Conservation (phyloP, 106 monocot genomes). For the Iris macrosiphon region DNA sequence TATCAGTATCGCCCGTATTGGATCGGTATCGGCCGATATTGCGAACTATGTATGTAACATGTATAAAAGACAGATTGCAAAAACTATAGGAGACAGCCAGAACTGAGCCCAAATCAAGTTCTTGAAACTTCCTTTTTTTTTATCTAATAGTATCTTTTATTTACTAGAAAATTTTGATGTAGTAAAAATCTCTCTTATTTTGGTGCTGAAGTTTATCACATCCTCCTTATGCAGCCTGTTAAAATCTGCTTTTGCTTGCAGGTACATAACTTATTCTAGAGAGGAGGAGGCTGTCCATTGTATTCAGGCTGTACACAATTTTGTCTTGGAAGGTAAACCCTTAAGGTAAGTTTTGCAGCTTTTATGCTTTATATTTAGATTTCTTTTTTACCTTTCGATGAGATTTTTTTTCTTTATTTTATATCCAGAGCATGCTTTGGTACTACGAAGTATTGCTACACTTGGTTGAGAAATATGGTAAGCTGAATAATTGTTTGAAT, state of each 20-base stretch:
- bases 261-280: slow-evolving; percentile 86
- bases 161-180: too few species aligned
- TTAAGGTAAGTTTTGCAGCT: slow-evolving; percentile 56
- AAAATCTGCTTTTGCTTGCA: slow-evolving; percentile 3
- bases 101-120: too few species aligned
- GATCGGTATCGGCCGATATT: too few species aligned
- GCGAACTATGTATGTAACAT: too few species aligned
- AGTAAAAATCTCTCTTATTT: too few species aligned
- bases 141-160: too few species aligned
- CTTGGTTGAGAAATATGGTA: slow-evolving; percentile 76
- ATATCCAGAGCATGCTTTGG: slow-evolving; percentile 77
- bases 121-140: too few species aligned
- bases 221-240: background rate
- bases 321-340: slow-evolving; percentile 64
- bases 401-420: slow-evolving; percentile 7
- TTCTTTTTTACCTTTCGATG: slow-evolving; percentile 1
- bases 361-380: slow-evolving; percentile 12
- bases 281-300: slow-evolving; percentile 94
- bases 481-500: background rate
- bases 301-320: slow-evolving; percentile 84
- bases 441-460: slow-evolving; percentile 72
- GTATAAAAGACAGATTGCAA: too few species aligned
- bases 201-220: too few species aligned
- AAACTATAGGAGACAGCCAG: too few species aligned
- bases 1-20: too few species aligned